Percentiles rank a stretch among this genome's conserved stretches.
Conservation (phyloP, 2,329 filamentous ascomycete species). For the Fragosphaeria purpurea region DNA sequence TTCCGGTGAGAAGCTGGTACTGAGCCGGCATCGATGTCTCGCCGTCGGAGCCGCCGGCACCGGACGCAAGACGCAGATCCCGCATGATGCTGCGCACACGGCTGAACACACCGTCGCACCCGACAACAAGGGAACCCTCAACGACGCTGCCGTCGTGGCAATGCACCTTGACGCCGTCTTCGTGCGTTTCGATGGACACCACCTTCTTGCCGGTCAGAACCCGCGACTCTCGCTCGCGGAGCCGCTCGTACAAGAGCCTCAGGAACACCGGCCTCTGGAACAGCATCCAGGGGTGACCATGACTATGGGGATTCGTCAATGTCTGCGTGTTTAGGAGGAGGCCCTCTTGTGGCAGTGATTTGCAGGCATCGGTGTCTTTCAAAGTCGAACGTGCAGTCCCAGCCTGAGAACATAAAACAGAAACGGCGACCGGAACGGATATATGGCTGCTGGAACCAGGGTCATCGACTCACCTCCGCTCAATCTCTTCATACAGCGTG, state of each 20-base stretch:
- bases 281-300: slow-evolving; percentile 16
- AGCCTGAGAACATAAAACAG: no score
- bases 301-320: slow-evolving; percentile 10
- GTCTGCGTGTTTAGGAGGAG: not conserved
- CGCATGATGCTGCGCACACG: slow-evolving; percentile 14
- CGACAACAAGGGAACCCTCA: slow-evolving; percentile 16
- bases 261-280: slow-evolving; percentile 14
- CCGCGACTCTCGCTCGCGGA: slow-evolving; percentile 12
- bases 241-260: slow-evolving; percentile 12
- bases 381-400: no score
- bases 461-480: slow-evolving; percentile 2
- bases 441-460: no score
- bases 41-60: slow-evolving; percentile 2
- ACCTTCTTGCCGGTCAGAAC: slow-evolving; percentile 14
- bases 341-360: no score
- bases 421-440: no score
- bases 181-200: slow-evolving; percentile 8
- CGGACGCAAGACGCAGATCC: not conserved
- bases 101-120: slow-evolving; percentile 19
- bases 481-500: slow-evolving; percentile 13
- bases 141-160: slow-evolving; percentile 15
- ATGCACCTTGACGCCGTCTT: slow-evolving; percentile 13
- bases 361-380: no score
- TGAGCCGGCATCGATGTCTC: slow-evolving; percentile 10
- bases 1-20: slow-evolving; percentile 12